These are phyloP conservation scores for Kitagawia praeruptora DNA, from an alignment of 129 eudicot genomes.

Conservation along the genomic window DNA sequence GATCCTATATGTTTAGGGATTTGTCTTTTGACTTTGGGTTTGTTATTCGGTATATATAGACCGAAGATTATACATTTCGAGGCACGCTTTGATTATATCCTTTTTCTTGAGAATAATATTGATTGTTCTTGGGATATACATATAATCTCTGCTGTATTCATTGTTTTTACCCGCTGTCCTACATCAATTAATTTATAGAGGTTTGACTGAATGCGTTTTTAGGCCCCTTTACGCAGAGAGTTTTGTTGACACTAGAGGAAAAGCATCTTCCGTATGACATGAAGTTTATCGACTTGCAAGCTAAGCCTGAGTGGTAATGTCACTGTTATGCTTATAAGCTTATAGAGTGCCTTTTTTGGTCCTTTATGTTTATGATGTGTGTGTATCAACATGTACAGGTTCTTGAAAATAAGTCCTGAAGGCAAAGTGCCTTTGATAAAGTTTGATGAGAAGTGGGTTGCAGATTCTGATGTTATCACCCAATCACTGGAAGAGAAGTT, in stretches of 20 bases:
- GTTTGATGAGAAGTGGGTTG: conserved; percentile 83
- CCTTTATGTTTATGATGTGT: not conserved
- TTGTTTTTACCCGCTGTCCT: too few species aligned
- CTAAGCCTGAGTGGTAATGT: conserved; percentile 86
- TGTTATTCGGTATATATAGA: too few species aligned
- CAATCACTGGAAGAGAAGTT: conserved; percentile 73
- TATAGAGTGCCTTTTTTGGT: not conserved
- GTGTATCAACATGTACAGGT: conserved; percentile 30
- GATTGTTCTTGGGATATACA: too few species aligned
- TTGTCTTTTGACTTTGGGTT: too few species aligned
- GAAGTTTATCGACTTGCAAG: conserved; percentile 63
- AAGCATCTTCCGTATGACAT: conserved; percentile 78
- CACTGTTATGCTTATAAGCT: conserved; percentile 32
- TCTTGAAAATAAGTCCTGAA: conserved; percentile 66
- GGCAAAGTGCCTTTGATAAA: conserved; percentile 84
- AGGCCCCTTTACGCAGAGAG: conserved; percentile 95
- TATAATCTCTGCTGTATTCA: too few species aligned
- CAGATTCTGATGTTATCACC: conserved; percentile 97
- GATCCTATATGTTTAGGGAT: too few species aligned
- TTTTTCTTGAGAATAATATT: too few species aligned
- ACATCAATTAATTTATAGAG: not conserved
- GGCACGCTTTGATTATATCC: too few species aligned
- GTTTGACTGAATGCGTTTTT: not conserved
- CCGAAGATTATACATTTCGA: too few species aligned
- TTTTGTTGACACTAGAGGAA: conserved; percentile 84